These are phyloP conservation scores for Veloboletus limbatus DNA, from an alignment of 1,284 basidiomycete genomes.

Conservation along the genomic window DNA sequence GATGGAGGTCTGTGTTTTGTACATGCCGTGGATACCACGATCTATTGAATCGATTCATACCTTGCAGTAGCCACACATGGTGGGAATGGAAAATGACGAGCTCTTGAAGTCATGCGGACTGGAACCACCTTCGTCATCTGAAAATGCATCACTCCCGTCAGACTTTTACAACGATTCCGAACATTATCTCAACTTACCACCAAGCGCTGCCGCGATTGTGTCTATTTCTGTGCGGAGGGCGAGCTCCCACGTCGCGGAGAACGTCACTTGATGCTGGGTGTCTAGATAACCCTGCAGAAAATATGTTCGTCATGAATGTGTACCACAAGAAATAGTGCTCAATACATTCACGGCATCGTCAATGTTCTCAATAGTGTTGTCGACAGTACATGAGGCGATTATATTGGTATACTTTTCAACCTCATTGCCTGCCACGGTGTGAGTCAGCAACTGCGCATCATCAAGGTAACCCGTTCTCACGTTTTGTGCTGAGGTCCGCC, in stretches of 20 bases:
- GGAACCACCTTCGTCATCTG: slow-evolving; percentile 70
- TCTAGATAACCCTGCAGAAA: slow-evolving; percentile 60
- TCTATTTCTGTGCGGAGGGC: slow-evolving; percentile 60
- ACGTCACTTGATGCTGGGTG: slow-evolving; percentile 55
- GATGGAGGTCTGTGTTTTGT: slow-evolving; percentile 60
- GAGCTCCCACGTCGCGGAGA: slow-evolving; percentile 52
- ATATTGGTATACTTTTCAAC: slow-evolving; percentile 50
- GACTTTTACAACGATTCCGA: background rate
- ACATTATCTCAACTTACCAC: slow-evolving; percentile 45
- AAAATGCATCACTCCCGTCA: slow-evolving; percentile 4
- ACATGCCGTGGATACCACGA: background rate
- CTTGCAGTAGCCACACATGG: slow-evolving; percentile 78
- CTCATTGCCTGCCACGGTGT: slow-evolving; percentile 48
- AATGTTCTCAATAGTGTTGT: slow-evolving; percentile 55
- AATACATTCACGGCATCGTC: slow-evolving; percentile 65
- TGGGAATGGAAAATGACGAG: slow-evolving; percentile 80
- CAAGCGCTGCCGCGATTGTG: slow-evolving; percentile 59
- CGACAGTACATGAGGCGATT: slow-evolving; percentile 49
- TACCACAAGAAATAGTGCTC: slow-evolving; percentile 19
- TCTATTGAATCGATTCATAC: slow-evolving; percentile 36
- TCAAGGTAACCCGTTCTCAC: slow-evolving; percentile 40
- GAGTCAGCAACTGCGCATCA: slow-evolving; percentile 5
- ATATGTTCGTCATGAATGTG: slow-evolving; percentile 5
- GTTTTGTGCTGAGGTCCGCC: slow-evolving; percentile 56
- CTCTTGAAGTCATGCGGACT: slow-evolving; percentile 78